Percentiles rank a stretch among this genome's conserved stretches.
These are phyloP conservation scores for Aureobasidium sp. DNA, from an alignment of 2,329 filamentous ascomycete genomes.

Conservation along the genomic window DNA sequence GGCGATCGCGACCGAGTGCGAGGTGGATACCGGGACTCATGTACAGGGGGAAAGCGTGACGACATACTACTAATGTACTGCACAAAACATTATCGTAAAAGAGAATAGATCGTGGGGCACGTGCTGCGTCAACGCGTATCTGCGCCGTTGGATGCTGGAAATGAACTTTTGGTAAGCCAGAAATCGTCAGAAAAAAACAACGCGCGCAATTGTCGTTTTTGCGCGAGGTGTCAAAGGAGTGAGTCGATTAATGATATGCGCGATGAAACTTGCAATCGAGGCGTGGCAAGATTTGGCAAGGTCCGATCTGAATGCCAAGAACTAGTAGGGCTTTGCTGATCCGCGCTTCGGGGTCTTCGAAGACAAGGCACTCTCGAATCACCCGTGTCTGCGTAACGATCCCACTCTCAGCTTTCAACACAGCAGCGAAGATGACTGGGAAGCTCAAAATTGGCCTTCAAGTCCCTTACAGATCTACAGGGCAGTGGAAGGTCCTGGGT, in stretches of 20 bases:
- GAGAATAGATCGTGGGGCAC: conserved; percentile 7
- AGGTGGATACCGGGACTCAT: conserved; percentile 30
- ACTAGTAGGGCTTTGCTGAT: conserved; percentile 9
- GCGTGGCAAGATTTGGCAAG: conserved; percentile 14
- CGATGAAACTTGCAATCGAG: conserved; percentile 6
- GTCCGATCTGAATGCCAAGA: conserved; percentile 12
- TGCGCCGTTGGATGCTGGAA: not conserved
- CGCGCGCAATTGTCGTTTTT: not conserved
- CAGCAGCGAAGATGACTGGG: not conserved
- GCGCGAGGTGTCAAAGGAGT: not conserved
- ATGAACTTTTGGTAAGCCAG: not conserved
- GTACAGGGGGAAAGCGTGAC: conserved; percentile 17
- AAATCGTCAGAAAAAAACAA: not conserved
- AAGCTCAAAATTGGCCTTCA: not conserved
- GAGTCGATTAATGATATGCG: conserved; percentile 7
- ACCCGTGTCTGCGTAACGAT: conserved; percentile 9
- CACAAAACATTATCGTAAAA: conserved; percentile 12
- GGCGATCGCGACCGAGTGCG: conserved; percentile 68
- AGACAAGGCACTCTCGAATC: conserved; percentile 14
- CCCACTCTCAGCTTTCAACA: conserved; percentile 2
- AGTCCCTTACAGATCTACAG: not conserved
- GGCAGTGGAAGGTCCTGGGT: not conserved
- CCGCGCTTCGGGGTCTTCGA: conserved; percentile 7
- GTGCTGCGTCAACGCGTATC: not conserved
- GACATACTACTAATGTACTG: conserved; percentile 17